phyloP scores from a whole-genome alignment of 345 rosid species.

The Corchorus olitorius region DNA sequence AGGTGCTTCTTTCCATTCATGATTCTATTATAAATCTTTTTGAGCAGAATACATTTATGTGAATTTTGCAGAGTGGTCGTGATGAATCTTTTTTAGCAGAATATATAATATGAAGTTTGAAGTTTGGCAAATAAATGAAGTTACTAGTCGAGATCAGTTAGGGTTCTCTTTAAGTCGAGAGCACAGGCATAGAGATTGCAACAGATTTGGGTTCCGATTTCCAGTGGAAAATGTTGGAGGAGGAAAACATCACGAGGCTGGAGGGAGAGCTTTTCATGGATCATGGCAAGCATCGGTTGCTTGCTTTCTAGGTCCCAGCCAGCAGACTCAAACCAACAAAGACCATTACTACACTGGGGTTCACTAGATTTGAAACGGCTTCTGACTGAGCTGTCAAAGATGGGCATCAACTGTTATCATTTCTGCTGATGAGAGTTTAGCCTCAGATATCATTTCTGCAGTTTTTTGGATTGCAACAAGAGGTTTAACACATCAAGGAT shows the following conservation, averaged over 20 bases:
- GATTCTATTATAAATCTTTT: conserved; percentile 13
- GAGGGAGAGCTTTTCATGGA: conserved; percentile 58
- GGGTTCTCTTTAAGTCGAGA: conserved; percentile 3
- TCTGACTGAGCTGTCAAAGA: conserved; percentile 41
- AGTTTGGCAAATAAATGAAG: background rate
- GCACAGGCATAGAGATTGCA: conserved; percentile 40
- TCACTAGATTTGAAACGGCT: conserved; percentile 52
- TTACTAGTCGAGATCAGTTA: background rate
- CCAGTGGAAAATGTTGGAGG: conserved; percentile 48
- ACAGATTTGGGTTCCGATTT: conserved; percentile 52
- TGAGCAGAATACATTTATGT: conserved; percentile 16
- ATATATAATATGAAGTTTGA: background rate
- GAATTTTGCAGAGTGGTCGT: conserved; percentile 54
- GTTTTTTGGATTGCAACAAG: no score
- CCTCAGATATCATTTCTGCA: no score
- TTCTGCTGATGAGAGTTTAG: no score
- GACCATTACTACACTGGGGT: conserved; percentile 51
- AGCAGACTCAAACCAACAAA: conserved; percentile 29
- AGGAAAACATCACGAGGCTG: conserved; percentile 52
- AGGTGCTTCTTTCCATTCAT: conserved; percentile 45
- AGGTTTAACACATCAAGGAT: no score
- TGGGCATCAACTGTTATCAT: conserved; percentile 27
- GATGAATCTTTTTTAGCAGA: conserved; percentile 24
- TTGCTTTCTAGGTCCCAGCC: conserved; percentile 32
- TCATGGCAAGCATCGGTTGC: conserved; percentile 47